phyloP scores from a whole-genome alignment of 257 asterid species.

The Schizonepeta tenuifolia region DNA sequence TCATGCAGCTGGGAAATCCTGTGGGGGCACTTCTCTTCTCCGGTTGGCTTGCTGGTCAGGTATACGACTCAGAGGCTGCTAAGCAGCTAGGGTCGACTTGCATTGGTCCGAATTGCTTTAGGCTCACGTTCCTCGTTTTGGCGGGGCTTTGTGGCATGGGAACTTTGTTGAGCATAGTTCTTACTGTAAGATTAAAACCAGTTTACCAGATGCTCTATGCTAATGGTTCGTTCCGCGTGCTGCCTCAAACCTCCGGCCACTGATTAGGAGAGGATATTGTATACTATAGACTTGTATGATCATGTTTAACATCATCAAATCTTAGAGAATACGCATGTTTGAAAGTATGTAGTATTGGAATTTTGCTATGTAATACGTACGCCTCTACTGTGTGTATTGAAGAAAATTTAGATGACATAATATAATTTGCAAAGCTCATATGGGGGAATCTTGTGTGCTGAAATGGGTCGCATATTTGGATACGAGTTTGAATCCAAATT shows the following conservation, averaged over 20 bases:
- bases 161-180: conserved; percentile 66
- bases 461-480: too few species aligned
- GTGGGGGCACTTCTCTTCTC: conserved; percentile 86
- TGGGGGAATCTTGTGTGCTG: too few species aligned
- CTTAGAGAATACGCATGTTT: background rate
- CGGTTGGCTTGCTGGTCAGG: conserved; percentile 74
- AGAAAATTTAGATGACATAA: background rate
- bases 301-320: background rate
- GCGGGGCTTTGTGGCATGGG: conserved; percentile 84
- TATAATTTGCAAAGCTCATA: background rate
- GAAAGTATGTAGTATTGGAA: background rate
- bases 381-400: background rate
- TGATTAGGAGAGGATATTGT: conserved; percentile 30
- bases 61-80: conserved; percentile 82
- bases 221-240: conserved; percentile 79
- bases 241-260: conserved; percentile 65
- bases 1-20: conserved; percentile 92
- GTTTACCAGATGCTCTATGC: conserved; percentile 97
- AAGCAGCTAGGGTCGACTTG: conserved; percentile 75
- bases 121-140: conserved; percentile 75
- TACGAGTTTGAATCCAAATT: too few species aligned
- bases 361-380: background rate
- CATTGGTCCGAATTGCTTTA: conserved; percentile 75
- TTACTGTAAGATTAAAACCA: conserved; percentile 75
- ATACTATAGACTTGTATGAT: conserved; percentile 11